A percentile compares a stretch with the other conserved stretches of the same genome.
phyloP scores from a whole-genome alignment of 495 filamentous ascomycete genomes.

The Diplogelasinospora grovesii region DNA sequence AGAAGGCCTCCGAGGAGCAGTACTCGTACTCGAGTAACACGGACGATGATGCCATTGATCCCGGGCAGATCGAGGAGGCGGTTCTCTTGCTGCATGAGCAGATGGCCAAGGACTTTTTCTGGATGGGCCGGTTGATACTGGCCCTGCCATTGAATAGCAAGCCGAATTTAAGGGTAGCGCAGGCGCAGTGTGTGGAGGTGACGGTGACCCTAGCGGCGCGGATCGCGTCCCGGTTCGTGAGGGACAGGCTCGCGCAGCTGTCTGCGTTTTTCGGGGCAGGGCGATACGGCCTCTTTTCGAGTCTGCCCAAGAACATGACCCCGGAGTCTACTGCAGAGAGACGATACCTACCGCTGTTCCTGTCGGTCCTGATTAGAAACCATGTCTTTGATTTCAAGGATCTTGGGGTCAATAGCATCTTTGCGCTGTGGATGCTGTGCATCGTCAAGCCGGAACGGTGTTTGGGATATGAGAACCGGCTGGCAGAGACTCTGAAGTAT shows the following conservation, averaged over 20 bases:
- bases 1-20: constrained; percentile 29
- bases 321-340: constrained; percentile 25
- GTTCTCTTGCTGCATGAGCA: constrained; percentile 36
- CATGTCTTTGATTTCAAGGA: constrained; percentile 35
- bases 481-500: constrained; percentile 31
- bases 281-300: constrained; percentile 32
- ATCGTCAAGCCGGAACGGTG: constrained; percentile 32
- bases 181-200: constrained; percentile 31
- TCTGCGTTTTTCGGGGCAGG: constrained; percentile 33
- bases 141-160: constrained; percentile 13
- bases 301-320: constrained; percentile 21
- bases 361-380: constrained; percentile 32
- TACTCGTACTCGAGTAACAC: constrained; percentile 28
- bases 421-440: constrained; percentile 33
- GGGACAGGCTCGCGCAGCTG: constrained; percentile 32
- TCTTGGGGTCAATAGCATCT: constrained; percentile 23
- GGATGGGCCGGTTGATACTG: constrained; percentile 31
- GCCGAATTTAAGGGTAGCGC: constrained; percentile 25
- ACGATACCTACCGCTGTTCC: constrained; percentile 34
- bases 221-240: constrained; percentile 34
- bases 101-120: constrained; percentile 32
- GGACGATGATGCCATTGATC: constrained; percentile 16
- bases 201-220: constrained; percentile 30
- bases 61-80: constrained; percentile 36
- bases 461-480: constrained; percentile 35